Conservation (phyloP, 2,329 filamentous ascomycete species). For the Trichophyton equinum region DNA sequence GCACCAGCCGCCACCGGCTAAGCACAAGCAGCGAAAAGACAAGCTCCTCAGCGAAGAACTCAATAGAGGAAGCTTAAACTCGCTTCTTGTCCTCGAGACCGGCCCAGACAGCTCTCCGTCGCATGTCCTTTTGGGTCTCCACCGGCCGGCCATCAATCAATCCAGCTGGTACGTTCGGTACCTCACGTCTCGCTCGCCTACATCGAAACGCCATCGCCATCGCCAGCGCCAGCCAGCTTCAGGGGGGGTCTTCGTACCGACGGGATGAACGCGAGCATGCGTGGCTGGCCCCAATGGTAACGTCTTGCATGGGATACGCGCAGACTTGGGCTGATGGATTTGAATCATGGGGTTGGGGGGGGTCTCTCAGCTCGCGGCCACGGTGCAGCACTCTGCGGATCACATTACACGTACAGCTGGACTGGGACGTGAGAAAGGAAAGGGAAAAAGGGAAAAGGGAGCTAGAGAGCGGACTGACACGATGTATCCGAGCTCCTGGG, state of each 20-base stretch:
- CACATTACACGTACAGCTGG: conserved; percentile 1
- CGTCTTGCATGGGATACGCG: not conserved
- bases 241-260: not conserved
- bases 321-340: not conserved
- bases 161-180: not conserved
- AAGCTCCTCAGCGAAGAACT: not conserved
- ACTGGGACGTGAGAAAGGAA: not conserved
- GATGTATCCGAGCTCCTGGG: not conserved
- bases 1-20: not conserved
- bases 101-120: not conserved
- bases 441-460: not conserved
- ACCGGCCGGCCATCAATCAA: not conserved
- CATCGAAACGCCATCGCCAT: not conserved
- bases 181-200: not conserved
- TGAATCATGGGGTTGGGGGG: not conserved
- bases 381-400: not conserved
- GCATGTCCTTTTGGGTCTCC: not conserved
- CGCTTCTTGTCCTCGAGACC: too few species aligned
- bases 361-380: not conserved
- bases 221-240: not conserved
- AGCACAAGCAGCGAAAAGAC: not conserved
- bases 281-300: not conserved
- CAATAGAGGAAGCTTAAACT: not conserved
- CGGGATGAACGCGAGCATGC: not conserved
- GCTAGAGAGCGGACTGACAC: not conserved